phyloP scores from a whole-genome alignment of 331 rosid species.

The Pyracantha coccinea region DNA sequence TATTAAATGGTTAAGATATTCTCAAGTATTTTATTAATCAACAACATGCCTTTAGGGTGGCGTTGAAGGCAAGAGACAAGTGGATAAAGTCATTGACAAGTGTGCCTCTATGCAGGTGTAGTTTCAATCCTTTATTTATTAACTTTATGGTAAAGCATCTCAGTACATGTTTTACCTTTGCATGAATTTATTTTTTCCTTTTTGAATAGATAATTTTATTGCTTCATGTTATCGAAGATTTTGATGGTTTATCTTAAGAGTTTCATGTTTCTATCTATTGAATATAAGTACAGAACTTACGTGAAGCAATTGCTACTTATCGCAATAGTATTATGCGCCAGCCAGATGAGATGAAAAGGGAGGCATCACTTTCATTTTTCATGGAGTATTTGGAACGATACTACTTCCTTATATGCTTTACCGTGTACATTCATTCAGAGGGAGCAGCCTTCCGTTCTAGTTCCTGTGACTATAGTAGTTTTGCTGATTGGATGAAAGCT shows the following conservation, averaged over 20 bases:
- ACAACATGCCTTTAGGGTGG: conserved; percentile 54
- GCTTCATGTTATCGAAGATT: conserved; percentile 8
- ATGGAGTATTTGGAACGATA: conserved; percentile 88
- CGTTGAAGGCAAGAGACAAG: conserved; percentile 88
- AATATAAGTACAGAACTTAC: conserved; percentile 49
- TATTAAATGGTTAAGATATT: neutral
- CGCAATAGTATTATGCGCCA: conserved; percentile 76
- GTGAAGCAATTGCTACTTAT: conserved; percentile 78
- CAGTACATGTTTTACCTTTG: neutral
- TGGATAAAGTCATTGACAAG: conserved; percentile 79
- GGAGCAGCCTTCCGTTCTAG: conserved; percentile 42
- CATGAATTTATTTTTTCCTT: neutral
- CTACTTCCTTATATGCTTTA: conserved; percentile 89
- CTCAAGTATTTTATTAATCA: conserved; percentile 5
- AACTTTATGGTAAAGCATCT: neutral
- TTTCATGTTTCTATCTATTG: conserved; percentile 18
- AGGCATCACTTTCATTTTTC: conserved; percentile 73
- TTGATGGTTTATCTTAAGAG: neutral
- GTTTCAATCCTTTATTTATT: neutral
- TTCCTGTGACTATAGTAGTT: conserved; percentile 31
- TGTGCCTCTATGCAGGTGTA: conserved; percentile 88
- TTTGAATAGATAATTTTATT: conserved; percentile 4
- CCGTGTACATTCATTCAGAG: conserved; percentile 75
- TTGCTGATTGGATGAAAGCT: conserved; percentile 88
- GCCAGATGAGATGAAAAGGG: conserved; percentile 89